Percentiles rank a stretch among this genome's conserved stretches.
Conservation (phyloP, 1,139 yeast genomes). For the Zygosaccharomyces sapae region DNA sequence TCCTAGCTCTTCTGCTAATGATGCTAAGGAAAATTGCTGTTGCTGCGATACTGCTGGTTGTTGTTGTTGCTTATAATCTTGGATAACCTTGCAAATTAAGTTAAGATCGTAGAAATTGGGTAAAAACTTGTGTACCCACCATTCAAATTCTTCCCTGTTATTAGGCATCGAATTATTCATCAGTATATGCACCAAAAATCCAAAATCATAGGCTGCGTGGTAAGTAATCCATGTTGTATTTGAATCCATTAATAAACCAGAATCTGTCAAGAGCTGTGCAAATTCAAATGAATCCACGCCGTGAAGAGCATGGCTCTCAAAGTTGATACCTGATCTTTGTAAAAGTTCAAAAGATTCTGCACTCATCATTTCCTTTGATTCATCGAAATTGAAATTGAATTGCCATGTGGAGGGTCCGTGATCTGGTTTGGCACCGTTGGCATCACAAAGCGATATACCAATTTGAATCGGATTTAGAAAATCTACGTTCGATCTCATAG, state of each 20-base stretch:
- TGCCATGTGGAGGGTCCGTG: constrained; percentile 85
- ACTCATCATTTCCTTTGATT: constrained; percentile 73
- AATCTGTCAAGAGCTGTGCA: constrained; percentile 79
- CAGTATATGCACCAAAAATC: constrained; percentile 75
- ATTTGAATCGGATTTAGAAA: constrained; percentile 80
- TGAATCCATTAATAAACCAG: constrained; percentile 75
- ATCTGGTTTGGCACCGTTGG: constrained; percentile 70
- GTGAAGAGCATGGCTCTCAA: constrained; percentile 64
- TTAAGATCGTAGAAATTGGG: constrained; percentile 85
- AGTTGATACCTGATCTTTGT: constrained; percentile 79
- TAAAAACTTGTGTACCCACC: constrained; percentile 68
- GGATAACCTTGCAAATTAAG: constrained; percentile 58
- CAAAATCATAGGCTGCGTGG: constrained; percentile 94
- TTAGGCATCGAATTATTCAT: constrained; percentile 75
- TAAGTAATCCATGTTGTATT: constrained; percentile 84
- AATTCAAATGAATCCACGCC: constrained; percentile 81
- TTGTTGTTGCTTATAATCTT: constrained; percentile 29
- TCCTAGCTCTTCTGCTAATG: constrained; percentile 53
- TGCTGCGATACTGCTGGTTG: constrained; percentile 20
- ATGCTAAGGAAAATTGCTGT: constrained; percentile 34
- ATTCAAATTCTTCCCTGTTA: constrained; percentile 72
- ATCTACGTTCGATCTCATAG: constrained; percentile 87
- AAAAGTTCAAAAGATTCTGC: constrained; percentile 72
- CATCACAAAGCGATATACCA: constrained; percentile 79
- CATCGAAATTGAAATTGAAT: constrained; percentile 81